These are phyloP conservation scores for Jacaranda mimosifolia DNA, from an alignment of 257 asterid species.

Conservation along the genomic window DNA sequence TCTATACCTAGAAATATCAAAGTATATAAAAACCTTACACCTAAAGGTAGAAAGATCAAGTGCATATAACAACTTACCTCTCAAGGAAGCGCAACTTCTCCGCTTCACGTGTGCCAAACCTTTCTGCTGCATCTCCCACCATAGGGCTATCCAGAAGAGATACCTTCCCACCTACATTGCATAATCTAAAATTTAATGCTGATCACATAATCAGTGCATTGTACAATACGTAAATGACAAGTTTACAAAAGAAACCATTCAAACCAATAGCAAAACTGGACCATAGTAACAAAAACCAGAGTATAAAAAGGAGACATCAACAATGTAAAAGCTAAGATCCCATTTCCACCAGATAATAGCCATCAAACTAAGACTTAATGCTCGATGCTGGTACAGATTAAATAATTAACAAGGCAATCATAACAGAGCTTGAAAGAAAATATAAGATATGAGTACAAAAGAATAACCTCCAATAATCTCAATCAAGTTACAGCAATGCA, in stretches of 20 bases:
- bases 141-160: constrained; percentile 45
- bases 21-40: constrained; percentile 58
- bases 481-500: constrained; percentile 10
- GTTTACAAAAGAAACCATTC: constrained; percentile 10
- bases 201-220: constrained; percentile 15
- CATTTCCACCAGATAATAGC: constrained; percentile 23
- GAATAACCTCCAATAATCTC: constrained; percentile 1
- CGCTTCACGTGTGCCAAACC: constrained; percentile 72
- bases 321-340: constrained; percentile 5
- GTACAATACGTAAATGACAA: neutral
- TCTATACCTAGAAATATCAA: constrained; percentile 9
- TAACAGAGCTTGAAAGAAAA: constrained; percentile 22
- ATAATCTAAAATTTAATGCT: constrained; percentile 1
- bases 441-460: neutral
- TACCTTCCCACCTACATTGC: constrained; percentile 60
- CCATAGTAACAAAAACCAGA: neutral
- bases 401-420: neutral
- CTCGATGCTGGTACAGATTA: neutral
- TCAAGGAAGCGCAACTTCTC: constrained; percentile 81
- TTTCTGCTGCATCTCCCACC: constrained; percentile 63
- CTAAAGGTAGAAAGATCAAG: neutral
- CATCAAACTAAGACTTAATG: constrained; percentile 5
- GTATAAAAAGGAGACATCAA: constrained; percentile 6
- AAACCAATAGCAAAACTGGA: neutral
- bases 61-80: too few relatives aligned